Evolutionary conservation across 2,329 filamentous ascomycete genomes (phyloP).

Genomic region (Phialophora verrucosa): DNA sequence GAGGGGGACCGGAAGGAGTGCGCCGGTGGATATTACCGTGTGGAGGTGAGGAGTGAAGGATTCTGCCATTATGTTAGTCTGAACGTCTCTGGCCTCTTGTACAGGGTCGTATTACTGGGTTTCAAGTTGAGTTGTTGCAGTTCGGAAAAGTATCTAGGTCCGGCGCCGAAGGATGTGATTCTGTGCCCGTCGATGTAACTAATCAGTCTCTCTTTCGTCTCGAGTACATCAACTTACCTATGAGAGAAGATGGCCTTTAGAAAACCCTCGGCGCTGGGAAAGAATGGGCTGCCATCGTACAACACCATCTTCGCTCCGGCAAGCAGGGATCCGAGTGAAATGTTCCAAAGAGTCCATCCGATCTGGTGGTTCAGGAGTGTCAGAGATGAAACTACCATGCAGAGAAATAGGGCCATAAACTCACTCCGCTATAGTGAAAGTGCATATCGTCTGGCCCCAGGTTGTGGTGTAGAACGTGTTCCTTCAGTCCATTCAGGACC

Average conservation of each 20-base stretch:
- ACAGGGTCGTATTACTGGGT: background rate
- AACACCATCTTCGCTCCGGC: slow-evolving; percentile 67
- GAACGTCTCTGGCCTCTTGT: too few relatives aligned
- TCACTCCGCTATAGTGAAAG: slow-evolving; percentile 49
- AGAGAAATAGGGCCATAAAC: too few relatives aligned
- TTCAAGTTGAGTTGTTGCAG: slow-evolving; percentile 22
- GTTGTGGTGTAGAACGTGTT: slow-evolving; percentile 61
- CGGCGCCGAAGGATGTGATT: slow-evolving; percentile 21
- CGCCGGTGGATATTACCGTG: slow-evolving; percentile 23
- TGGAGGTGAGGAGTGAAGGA: slow-evolving; percentile 43
- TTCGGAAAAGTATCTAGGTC: slow-evolving; percentile 25
- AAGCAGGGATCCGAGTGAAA: slow-evolving; percentile 62
- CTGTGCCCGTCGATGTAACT: background rate
- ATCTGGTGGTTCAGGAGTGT: slow-evolving; percentile 34
- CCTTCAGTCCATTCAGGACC: slow-evolving; percentile 58
- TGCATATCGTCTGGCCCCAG: slow-evolving; percentile 49
- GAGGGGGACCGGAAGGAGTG: slow-evolving; percentile 19
- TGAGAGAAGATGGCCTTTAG: slow-evolving; percentile 48
- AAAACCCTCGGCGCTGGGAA: slow-evolving; percentile 68
- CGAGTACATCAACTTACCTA: slow-evolving; percentile 41
- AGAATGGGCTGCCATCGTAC: slow-evolving; percentile 82
- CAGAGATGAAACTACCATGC: background rate
- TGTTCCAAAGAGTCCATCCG: slow-evolving; percentile 53
- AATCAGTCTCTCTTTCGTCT: background rate
- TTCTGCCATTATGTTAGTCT: background rate